Base-by-base conservation (phyloP, 805 yeast species). In the Yamadazyma phyllophila region DNA sequence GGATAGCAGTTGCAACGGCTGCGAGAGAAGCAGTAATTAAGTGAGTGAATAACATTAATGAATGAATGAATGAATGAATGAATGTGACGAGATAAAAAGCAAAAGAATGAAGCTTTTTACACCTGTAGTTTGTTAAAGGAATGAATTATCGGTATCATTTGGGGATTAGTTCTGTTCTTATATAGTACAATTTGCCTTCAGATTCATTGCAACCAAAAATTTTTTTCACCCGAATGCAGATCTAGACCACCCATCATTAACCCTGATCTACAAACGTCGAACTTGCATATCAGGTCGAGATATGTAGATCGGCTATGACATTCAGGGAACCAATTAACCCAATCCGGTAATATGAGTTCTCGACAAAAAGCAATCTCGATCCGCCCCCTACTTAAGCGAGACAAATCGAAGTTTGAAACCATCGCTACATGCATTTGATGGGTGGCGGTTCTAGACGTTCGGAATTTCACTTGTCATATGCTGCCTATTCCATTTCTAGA, bases 1-100 rank as follows among this genome's bases (percentile, higher is more conserved):
- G 60, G 45, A 67, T 46, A 38, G 50, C 49, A 33, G 61, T 48
- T 7, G 60, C 60, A n/a, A 53, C 33, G 31, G 61, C 52, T 41
- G 56, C 45, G 24, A 58, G 47, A 27, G 59, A 45, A 33, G 55
- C 44, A 49, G 59, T 37, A 8, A 39, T 7, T 31, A 45, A 11
- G 27, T 40, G 39, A 27, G 34, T 34, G 44, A 41, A 43, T 31
- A 47, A 52, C 52, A 49, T 49, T 42, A 39, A 26, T 39, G 26
- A 32, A 32, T 40, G 36, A 40, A 39, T 31, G 30, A 20, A 29
- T n/a, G 4, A 12, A 16, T 13, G 12, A 37, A 20, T 24, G 35
- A 35, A 37, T 30, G 31, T 29, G 13, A 29, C 4, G 11, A 29
- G 31, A n/a, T 29, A n/a, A n/a, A n/a, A 26, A 36, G 27, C 33